A percentile compares a stretch with the other conserved stretches of the same genome.
phyloP scores from a whole-genome alignment of 352 stramenopile genomes.

The Phytophthora multivora region DNA sequence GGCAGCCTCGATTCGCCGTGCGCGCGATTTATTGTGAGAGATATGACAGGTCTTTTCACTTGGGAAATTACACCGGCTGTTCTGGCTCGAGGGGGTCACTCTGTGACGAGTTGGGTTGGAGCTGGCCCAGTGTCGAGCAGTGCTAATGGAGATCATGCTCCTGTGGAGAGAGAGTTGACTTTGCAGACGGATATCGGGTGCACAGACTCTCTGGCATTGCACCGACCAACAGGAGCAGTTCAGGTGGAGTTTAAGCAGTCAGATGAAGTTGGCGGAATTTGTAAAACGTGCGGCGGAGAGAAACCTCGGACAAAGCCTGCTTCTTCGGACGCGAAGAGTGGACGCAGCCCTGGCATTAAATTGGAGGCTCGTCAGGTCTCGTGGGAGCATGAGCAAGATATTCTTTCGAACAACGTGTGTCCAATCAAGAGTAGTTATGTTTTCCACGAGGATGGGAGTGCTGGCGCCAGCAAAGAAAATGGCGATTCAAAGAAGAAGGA shows the following conservation, averaged over 20 bases:
- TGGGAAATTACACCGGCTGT: conserved; percentile 77
- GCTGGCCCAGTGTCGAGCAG: neutral
- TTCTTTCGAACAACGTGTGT: conserved; percentile 74
- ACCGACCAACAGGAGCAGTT: conserved; percentile 50
- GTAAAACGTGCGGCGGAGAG: conserved; percentile 66
- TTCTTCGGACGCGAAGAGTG: conserved; percentile 31
- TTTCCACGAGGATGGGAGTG: conserved; percentile 64
- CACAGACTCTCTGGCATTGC: conserved; percentile 42
- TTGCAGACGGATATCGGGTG: conserved; percentile 38
- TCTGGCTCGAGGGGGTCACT: conserved; percentile 19
- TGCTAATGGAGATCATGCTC: neutral
- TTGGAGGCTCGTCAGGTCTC: conserved; percentile 64
- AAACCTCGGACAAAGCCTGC: conserved; percentile 39
- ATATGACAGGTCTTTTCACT: conserved; percentile 88
- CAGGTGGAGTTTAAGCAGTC: conserved; percentile 64
- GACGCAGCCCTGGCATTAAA: conserved; percentile 14
- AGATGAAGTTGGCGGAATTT: conserved; percentile 38
- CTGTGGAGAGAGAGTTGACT: conserved; percentile 49
- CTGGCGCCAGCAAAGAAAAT: conserved; percentile 15
- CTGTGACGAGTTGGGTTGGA: conserved; percentile 24
- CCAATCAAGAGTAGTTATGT: conserved; percentile 71
- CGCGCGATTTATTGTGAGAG: conserved; percentile 74
- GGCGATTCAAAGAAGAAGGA: conserved; percentile 65
- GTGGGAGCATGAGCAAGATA: conserved; percentile 62
- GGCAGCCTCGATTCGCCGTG: conserved; percentile 80